phyloP scores from a whole-genome alignment of 1,284 basidiomycete species.

The Exobasidium rhododendri region DNA sequence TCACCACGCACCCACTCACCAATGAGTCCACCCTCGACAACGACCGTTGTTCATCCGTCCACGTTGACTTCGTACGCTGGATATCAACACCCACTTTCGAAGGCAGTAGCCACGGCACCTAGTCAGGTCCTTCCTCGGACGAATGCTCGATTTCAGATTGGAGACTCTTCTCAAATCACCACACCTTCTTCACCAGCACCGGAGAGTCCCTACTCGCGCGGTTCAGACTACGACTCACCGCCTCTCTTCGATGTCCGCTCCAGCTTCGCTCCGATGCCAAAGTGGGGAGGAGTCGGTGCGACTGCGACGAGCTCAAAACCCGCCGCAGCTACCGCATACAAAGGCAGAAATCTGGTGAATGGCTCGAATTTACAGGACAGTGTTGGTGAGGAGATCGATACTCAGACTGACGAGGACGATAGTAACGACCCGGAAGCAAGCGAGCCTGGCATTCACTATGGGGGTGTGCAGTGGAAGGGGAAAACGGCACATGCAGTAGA shows the following conservation, averaged over 20 bases:
- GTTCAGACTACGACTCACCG: slow-evolving; percentile 19
- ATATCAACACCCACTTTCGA: slow-evolving; percentile 20
- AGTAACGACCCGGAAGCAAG: slow-evolving; percentile 19
- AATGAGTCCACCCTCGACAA: slow-evolving; percentile 19
- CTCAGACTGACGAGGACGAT: not conserved
- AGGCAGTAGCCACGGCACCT: slow-evolving; percentile 25
- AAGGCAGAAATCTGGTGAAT: not conserved
- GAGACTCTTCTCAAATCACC: slow-evolving; percentile 29
- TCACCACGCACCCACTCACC: not conserved
- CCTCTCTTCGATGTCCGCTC: slow-evolving; percentile 35
- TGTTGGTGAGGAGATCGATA: not conserved
- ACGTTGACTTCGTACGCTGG: not conserved
- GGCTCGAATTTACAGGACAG: not conserved
- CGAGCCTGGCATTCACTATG: slow-evolving; percentile 30
- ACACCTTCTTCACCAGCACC: slow-evolving; percentile 15
- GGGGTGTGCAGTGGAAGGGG: slow-evolving; percentile 39
- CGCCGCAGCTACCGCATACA: not conserved
- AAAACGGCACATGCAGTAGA: slow-evolving; percentile 50
- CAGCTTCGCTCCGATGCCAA: slow-evolving; percentile 40
- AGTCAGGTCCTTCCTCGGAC: slow-evolving; percentile 14
- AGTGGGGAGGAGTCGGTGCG: not conserved
- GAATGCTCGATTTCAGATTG: slow-evolving; percentile 27
- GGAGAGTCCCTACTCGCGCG: slow-evolving; percentile 12
- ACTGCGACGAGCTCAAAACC: not conserved
- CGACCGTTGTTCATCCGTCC: not conserved